Base-by-base conservation (phyloP, 169 alveolate genomes). In the Cystoisospora suis region DNA sequence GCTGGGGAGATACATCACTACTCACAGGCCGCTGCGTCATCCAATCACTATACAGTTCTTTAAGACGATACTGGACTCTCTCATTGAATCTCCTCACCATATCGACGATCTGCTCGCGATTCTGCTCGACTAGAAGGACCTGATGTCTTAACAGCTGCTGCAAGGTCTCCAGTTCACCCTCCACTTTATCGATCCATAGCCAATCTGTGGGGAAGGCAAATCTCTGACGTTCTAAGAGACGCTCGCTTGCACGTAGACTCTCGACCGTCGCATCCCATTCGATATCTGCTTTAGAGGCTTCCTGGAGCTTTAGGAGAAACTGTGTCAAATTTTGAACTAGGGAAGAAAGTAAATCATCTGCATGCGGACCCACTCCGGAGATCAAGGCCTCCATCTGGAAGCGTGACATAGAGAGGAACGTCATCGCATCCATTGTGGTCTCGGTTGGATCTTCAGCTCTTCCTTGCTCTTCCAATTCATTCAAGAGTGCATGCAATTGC, bases 121-220 rank as follows among this genome's bases (percentile, higher is more conserved):
- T 58, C 65, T 90, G 83, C 56, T 90, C 90, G 23, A 90, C 88
- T 47, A 90, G 53, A 65, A 72, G 38, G 46, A 53, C 93, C 56
- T 90, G 93, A 87, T 95, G 95, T 17, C 75, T 61, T 89, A 93
- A 75, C 40, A 95, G 81, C 81, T 97, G 97, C 90, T 95, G 94
- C 47, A 98, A 97, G 38, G 96, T 90, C 59, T 95, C 96, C 98
- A 98, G 97, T 47, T 97, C 99, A 1, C 98, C 98, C 91, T 97
- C 99, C 17, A 98, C 95, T 58, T 95, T 92, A 91, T 98, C 99
- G 46, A 97, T 95, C 95, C 98, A 95, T 58, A 97, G 93, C 98
- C 99, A 98, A 88, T 97, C 98, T 72, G 79, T 85, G 20, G 99
- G 98, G 88, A 97, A 98, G 45, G 95, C 86, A 93, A 91, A 98